Percentiles rank a stretch among this genome's conserved stretches.
Conservation (phyloP, 2,329 filamentous ascomycete species). For the Diaporthe aspalathi region DNA sequence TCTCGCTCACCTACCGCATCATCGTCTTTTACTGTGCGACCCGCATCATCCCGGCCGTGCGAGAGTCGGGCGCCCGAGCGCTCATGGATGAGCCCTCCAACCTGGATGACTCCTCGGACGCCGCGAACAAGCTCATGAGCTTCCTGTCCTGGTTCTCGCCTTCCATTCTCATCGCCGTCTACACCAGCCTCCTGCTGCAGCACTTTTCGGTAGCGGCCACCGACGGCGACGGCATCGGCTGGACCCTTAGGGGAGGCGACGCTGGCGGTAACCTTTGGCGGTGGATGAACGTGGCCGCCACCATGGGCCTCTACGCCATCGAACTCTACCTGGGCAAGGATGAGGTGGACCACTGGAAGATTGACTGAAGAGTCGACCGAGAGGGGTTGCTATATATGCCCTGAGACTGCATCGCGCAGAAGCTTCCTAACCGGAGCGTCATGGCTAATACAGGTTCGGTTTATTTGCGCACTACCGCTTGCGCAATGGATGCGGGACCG, state of each 20-base stretch:
- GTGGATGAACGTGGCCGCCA: slow-evolving; percentile 91
- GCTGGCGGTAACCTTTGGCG: slow-evolving; percentile 88
- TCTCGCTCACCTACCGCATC: slow-evolving; percentile 91
- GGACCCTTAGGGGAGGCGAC: slow-evolving; percentile 86
- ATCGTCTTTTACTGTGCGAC: slow-evolving; percentile 96
- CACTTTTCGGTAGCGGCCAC: slow-evolving; percentile 81
- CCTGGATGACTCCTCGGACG: slow-evolving; percentile 78
- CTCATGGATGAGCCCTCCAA: slow-evolving; percentile 86
- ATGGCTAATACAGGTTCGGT: background rate
- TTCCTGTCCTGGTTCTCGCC: slow-evolving; percentile 95
- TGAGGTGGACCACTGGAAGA: slow-evolving; percentile 95
- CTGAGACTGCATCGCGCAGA: background rate
- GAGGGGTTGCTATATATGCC: background rate
- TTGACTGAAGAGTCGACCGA: slow-evolving; percentile 69
- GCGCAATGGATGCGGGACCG: background rate
- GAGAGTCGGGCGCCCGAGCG: slow-evolving; percentile 84
- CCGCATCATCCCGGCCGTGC: slow-evolving; percentile 92
- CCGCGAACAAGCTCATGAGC: slow-evolving; percentile 81
- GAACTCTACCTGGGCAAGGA: slow-evolving; percentile 89
- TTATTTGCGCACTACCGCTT: background rate
- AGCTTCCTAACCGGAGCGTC: background rate
- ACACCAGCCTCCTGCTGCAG: slow-evolving; percentile 94
- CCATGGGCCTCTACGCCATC: slow-evolving; percentile 89
- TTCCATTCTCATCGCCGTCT: slow-evolving; percentile 93
- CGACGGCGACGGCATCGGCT: slow-evolving; percentile 71